Percentiles rank a stretch among this genome's conserved stretches.
Evolutionary conservation across 345 rosid species (phyloP).

Genomic region (Bruguiera parviflora): DNA sequence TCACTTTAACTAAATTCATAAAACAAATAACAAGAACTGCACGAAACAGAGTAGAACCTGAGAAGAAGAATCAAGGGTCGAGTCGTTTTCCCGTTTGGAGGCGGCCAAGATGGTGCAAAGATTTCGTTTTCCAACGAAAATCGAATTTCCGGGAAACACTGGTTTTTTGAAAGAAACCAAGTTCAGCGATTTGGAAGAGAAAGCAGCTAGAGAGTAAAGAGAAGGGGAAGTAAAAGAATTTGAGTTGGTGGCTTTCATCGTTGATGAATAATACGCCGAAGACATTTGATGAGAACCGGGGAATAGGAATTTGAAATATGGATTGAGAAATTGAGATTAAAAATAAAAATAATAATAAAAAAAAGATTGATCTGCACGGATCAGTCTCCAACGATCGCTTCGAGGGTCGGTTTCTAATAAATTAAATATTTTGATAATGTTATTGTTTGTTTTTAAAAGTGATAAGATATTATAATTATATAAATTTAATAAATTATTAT

Average conservation of each 20-base stretch:
- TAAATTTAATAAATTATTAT: too few species aligned
- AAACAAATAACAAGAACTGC: neutral
- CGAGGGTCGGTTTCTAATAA: too few species aligned
- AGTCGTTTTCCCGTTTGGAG: slow-evolving; percentile 24
- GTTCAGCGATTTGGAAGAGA: slow-evolving; percentile 7
- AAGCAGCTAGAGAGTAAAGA: neutral
- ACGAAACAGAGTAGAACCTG: slow-evolving; percentile 28
- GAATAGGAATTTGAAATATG: too few species aligned
- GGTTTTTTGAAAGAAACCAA: slow-evolving; percentile 16
- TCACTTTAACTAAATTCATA: neutral
- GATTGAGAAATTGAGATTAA: too few species aligned
- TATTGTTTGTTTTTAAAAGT: too few species aligned
- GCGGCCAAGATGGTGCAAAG: slow-evolving; percentile 29
- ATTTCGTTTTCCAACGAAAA: slow-evolving; percentile 11
- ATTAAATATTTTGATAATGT: too few species aligned
- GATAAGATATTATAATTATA: too few species aligned
- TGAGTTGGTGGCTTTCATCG: slow-evolving; percentile 15
- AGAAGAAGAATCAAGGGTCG: slow-evolving; percentile 17
- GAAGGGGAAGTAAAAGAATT: slow-evolving; percentile 4
- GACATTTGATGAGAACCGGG: too few species aligned
- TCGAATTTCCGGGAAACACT: slow-evolving; percentile 1
- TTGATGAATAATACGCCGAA: slow-evolving; percentile 15
- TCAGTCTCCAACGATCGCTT: too few species aligned
- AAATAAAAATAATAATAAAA: too few species aligned
- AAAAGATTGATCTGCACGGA: too few species aligned